phyloP scores from a whole-genome alignment of 768 basidiomycete species.

The Macrocybe gigantea region DNA sequence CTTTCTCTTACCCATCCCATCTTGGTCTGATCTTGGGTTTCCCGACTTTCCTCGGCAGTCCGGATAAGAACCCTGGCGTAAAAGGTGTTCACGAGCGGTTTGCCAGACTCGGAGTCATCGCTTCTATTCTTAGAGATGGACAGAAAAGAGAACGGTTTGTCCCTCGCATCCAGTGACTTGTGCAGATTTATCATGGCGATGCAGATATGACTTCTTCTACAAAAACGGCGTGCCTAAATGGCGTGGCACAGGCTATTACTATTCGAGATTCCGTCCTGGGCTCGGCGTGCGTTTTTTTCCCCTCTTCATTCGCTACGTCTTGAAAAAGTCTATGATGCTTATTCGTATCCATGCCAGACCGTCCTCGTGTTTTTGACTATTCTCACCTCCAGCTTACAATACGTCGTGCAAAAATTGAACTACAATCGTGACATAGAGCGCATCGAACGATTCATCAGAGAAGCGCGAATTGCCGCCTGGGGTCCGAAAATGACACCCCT shows the following conservation, averaged over 20 bases:
- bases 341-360: conserved; percentile 35
- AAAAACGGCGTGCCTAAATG: conserved; percentile 97
- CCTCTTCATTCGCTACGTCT: background rate
- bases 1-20: background rate
- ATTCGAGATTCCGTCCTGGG: conserved; percentile 93
- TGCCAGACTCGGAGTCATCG: conserved; percentile 84
- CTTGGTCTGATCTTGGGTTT: background rate
- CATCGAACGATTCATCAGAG: conserved; percentile 52
- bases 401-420: conserved; percentile 72
- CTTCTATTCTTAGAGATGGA: conserved; percentile 69
- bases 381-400: conserved; percentile 79
- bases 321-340: conserved; percentile 6
- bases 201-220: conserved; percentile 88
- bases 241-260: conserved; percentile 96
- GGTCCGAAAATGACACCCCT: conserved; percentile 66
- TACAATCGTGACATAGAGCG: conserved; percentile 66
- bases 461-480: conserved; percentile 77
- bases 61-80: conserved; percentile 90
- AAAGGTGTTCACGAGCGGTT: conserved; percentile 85
- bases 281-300: conserved; percentile 49
- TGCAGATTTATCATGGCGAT: conserved; percentile 3
- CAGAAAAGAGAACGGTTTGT: conserved; percentile 69
- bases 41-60: conserved; percentile 38
- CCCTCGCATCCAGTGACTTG: conserved; percentile 18
- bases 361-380: conserved; percentile 74